phyloP scores from a whole-genome alignment of 1,139 yeast genomes.

The Sugiyamaella castrensis region DNA sequence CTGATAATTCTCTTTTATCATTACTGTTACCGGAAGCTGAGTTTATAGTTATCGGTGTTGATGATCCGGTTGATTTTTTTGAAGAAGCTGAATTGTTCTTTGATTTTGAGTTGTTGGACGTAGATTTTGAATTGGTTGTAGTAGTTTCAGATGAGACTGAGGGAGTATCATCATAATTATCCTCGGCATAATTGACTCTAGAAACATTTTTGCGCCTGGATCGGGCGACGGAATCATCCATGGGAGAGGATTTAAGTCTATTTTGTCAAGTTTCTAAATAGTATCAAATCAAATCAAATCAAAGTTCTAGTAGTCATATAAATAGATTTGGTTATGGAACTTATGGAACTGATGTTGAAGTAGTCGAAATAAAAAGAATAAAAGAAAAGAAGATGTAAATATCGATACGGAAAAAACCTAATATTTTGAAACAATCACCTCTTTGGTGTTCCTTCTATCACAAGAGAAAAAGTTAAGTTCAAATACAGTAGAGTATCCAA shows the following conservation, averaged over 20 bases:
- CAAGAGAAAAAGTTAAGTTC: too few relatives aligned
- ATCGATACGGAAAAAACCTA: too few relatives aligned
- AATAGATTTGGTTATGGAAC: too few relatives aligned
- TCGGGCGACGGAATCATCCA: slow-evolving; percentile 16
- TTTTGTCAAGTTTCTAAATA: too few relatives aligned
- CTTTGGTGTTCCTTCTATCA: too few relatives aligned
- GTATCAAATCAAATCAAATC: too few relatives aligned
- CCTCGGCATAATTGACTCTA: slow-evolving; percentile 35
- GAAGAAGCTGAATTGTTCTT: not conserved
- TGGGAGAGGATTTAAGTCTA: not conserved
- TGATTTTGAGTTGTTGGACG: not conserved
- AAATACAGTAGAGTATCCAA: too few relatives aligned
- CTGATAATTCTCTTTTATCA: slow-evolving; percentile 14
- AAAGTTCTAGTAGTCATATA: too few relatives aligned
- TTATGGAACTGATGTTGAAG: too few relatives aligned
- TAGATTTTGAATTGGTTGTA: not conserved
- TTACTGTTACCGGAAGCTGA: not conserved
- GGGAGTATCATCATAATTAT: slow-evolving; percentile 11
- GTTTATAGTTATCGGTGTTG: not conserved
- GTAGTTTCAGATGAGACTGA: not conserved
- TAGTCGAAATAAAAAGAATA: too few relatives aligned
- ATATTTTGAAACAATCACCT: too few relatives aligned
- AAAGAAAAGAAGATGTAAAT: too few relatives aligned
- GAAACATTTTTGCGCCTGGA: slow-evolving; percentile 28
- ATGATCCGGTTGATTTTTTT: slow-evolving; percentile 4